These are phyloP conservation scores for Boletus fagicola DNA, from an alignment of 768 basidiomycete species.

Conservation along the genomic window DNA sequence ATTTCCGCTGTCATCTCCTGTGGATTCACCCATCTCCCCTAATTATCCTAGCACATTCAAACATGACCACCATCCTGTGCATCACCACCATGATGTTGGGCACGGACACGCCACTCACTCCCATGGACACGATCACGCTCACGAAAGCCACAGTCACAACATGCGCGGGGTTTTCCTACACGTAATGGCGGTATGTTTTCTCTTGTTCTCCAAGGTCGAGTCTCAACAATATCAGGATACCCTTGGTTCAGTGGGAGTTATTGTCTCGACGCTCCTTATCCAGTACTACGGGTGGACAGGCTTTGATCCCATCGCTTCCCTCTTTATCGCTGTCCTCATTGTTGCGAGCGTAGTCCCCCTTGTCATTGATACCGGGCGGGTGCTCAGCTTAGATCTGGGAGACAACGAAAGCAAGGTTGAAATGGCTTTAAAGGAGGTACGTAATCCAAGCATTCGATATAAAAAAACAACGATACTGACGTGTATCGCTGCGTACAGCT, in stretches of 20 bases:
- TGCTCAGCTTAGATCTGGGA: conserved; percentile 85
- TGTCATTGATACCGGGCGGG: conserved; percentile 87
- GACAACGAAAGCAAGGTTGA: conserved; percentile 54
- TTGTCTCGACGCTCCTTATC: conserved; percentile 93
- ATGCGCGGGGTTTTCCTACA: conserved; percentile 99
- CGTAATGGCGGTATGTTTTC: conserved; percentile 79
- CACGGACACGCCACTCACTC: conserved; percentile 49
- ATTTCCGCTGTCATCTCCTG: conserved; percentile 28
- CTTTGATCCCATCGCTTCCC: conserved; percentile 95
- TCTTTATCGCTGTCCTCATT: conserved; percentile 94
- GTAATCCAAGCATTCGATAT: conserved; percentile 16
- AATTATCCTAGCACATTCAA: conserved; percentile 53
- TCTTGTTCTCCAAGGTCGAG: neutral
- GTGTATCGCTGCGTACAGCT: conserved; percentile 45
- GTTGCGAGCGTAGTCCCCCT: conserved; percentile 94
- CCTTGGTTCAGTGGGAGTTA: conserved; percentile 95
- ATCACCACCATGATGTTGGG: conserved; percentile 18
- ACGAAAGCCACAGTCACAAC: conserved; percentile 92
- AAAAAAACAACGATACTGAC: conserved; percentile 3
- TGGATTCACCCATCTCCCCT: conserved; percentile 61
- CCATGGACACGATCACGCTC: conserved; percentile 52
- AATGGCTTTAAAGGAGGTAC: conserved; percentile 61
- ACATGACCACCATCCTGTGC: conserved; percentile 43
- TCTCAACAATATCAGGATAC: conserved; percentile 62
- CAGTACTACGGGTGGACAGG: conserved; percentile 98